A percentile compares a stretch with the other conserved stretches of the same genome.
phyloP scores from a whole-genome alignment of 345 rosid genomes.

The Zanthoxylum bungeanum region DNA sequence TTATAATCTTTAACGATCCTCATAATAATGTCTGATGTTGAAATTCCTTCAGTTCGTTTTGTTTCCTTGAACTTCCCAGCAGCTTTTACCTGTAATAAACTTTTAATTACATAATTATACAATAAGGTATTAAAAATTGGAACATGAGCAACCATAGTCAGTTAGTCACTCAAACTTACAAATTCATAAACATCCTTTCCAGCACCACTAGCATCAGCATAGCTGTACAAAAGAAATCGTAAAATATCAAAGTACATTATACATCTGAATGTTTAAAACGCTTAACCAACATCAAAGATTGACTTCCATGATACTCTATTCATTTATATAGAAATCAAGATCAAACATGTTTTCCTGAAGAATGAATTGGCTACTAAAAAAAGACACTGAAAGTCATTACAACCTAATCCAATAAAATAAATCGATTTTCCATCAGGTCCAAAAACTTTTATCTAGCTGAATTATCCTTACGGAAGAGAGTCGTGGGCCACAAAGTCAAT shows the following conservation, averaged over 20 bases:
- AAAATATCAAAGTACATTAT: neutral
- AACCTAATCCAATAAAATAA: neutral
- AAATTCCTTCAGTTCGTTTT: slow-evolving; percentile 88
- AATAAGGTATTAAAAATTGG: neutral
- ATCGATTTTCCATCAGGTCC: neutral
- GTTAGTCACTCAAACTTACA: slow-evolving; percentile 53
- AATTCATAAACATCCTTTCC: slow-evolving; percentile 91
- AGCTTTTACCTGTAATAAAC: slow-evolving; percentile 60
- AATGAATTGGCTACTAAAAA: neutral
- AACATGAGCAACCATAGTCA: slow-evolving; percentile 9
- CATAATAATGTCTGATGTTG: slow-evolving; percentile 92
- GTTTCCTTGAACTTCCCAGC: slow-evolving; percentile 90
- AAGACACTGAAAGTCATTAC: neutral
- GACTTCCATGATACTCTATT: neutral
- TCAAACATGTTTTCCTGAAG: neutral
- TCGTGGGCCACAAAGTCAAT: slow-evolving; percentile 91
- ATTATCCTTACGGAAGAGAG: slow-evolving; percentile 72
- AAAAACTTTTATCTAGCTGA: neutral
- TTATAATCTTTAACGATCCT: slow-evolving; percentile 92
- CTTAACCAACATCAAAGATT: neutral
- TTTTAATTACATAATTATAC: slow-evolving; percentile 18
- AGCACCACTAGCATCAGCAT: slow-evolving; percentile 90
- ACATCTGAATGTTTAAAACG: neutral
- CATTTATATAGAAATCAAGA: neutral
- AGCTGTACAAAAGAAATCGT: slow-evolving; percentile 35